phyloP scores from a whole-genome alignment of 257 asterid genomes.

The Misopates orontium region DNA sequence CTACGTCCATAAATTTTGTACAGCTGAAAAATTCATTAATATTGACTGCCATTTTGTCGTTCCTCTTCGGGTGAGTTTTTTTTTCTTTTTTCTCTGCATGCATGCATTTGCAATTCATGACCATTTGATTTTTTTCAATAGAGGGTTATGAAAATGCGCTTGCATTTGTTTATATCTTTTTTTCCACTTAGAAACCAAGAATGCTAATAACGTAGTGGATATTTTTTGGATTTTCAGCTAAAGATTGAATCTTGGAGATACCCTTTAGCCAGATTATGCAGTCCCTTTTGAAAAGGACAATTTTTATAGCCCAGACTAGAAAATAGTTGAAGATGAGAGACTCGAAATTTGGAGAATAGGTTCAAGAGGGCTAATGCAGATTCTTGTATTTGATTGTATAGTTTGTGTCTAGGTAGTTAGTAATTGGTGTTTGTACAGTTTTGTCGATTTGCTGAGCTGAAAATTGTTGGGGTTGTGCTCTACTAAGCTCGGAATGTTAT shows the following conservation, averaged over 20 bases:
- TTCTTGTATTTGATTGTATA: conserved; percentile 30
- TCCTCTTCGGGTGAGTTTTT: conserved; percentile 40
- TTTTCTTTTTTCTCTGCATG: no score
- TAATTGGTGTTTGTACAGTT: conserved; percentile 25
- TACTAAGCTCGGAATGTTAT: conserved; percentile 40
- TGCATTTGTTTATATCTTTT: conserved; percentile 26
- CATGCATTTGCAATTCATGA: neutral
- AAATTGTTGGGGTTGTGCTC: conserved; percentile 29
- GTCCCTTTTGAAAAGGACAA: no score
- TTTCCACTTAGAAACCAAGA: conserved; percentile 21
- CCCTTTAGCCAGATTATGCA: conserved; percentile 38
- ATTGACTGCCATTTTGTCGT: conserved; percentile 33
- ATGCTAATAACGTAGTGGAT: conserved; percentile 10
- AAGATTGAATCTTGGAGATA: conserved; percentile 43
- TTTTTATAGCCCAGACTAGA: neutral
- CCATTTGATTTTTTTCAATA: conserved; percentile 20
- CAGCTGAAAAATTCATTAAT: no score
- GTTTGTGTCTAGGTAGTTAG: conserved; percentile 27
- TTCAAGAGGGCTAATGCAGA: conserved; percentile 29
- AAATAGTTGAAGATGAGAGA: conserved; percentile 54
- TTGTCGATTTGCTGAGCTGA: conserved; percentile 27
- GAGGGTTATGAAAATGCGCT: conserved; percentile 25
- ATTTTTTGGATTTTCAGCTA: conserved; percentile 38
- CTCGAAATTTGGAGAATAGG: conserved; percentile 31
- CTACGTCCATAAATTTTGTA: no score